phyloP scores from a whole-genome alignment of 345 rosid species.

The Gossypium bickii region DNA sequence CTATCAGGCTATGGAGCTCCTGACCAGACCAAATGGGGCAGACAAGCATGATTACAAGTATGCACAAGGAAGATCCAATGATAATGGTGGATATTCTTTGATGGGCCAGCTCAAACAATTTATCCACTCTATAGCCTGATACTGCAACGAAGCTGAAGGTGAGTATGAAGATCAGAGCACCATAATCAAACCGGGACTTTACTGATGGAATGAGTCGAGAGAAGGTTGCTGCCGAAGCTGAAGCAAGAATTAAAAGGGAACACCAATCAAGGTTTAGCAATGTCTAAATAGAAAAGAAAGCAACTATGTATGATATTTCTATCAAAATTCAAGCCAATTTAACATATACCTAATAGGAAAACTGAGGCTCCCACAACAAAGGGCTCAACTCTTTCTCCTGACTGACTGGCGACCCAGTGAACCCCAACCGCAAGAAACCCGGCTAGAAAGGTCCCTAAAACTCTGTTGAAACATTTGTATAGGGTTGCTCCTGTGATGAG shows the following conservation, averaged over 20 bases:
- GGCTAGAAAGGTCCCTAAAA: conserved; percentile 38
- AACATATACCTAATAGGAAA: conserved; percentile 36
- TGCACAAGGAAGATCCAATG: conserved; percentile 58
- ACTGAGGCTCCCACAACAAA: conserved; percentile 33
- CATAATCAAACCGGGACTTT: conserved; percentile 69
- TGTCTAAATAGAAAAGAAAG: not conserved
- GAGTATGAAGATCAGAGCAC: conserved; percentile 67
- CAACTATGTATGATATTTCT: not conserved
- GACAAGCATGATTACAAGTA: conserved; percentile 48
- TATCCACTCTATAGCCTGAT: conserved; percentile 59
- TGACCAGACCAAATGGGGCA: conserved; percentile 77
- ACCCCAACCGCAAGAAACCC: conserved; percentile 44
- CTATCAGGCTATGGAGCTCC: conserved; percentile 60
- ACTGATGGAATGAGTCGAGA: conserved; percentile 63
- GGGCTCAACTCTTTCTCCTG: conserved; percentile 36
- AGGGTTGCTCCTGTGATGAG: conserved; percentile 37
- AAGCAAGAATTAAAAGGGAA: not conserved
- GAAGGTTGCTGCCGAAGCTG: conserved; percentile 74
- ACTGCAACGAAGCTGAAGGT: conserved; percentile 70
- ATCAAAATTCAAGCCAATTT: conserved; percentile 1
- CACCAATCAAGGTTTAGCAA: not conserved
- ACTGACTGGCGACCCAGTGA: conserved; percentile 40
- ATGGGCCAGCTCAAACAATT: conserved; percentile 48
- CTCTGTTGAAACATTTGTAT: conserved; percentile 37
- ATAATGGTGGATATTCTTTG: conserved; percentile 62